A percentile compares a stretch with the other conserved stretches of the same genome.
Evolutionary conservation across 2,329 filamentous ascomycete genomes (phyloP).

Genomic region (Penicillium thymicola): DNA sequence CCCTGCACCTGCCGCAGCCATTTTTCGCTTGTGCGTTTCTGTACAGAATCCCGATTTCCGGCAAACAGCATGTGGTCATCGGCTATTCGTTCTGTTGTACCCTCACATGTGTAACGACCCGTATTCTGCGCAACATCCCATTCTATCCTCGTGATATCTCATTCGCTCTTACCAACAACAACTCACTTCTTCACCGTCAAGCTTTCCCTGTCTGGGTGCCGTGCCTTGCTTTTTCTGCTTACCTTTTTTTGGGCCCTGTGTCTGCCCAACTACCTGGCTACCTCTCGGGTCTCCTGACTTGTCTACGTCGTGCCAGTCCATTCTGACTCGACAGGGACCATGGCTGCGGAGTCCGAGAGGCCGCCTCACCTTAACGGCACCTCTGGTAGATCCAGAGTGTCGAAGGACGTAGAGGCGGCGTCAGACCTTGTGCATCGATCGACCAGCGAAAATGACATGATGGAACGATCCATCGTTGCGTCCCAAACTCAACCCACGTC

Average conservation of each 20-base stretch:
- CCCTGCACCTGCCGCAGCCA: constrained; percentile 9
- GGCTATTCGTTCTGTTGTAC: constrained; percentile 31
- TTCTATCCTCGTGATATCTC: constrained; percentile 15
- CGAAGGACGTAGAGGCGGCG: constrained; percentile 27
- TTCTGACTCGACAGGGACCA: constrained; percentile 29
- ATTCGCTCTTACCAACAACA: constrained; percentile 18
- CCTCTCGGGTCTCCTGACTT: constrained; percentile 39
- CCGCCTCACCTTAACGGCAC: constrained; percentile 33
- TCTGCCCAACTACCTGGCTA: constrained; percentile 28
- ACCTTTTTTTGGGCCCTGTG: constrained; percentile 19
- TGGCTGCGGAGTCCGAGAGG: constrained; percentile 39
- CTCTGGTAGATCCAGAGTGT: constrained; percentile 29
- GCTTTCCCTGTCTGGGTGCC: constrained; percentile 14
- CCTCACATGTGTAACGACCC: constrained; percentile 33
- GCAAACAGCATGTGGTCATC: constrained; percentile 35
- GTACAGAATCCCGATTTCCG: constrained; percentile 3
- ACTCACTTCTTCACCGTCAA: constrained; percentile 20
- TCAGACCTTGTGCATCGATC: constrained; percentile 27
- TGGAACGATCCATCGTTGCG: constrained; percentile 29
- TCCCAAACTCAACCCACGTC: constrained; percentile 29
- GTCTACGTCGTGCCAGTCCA: constrained; percentile 29
- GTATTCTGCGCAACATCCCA: constrained; percentile 30
- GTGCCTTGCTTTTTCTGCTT: constrained; percentile 21
- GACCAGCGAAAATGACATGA: constrained; percentile 30
- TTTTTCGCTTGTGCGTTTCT: constrained; percentile 4